Conservation (phyloP, 208 protist species). For the Leishmania arabica region DNA sequence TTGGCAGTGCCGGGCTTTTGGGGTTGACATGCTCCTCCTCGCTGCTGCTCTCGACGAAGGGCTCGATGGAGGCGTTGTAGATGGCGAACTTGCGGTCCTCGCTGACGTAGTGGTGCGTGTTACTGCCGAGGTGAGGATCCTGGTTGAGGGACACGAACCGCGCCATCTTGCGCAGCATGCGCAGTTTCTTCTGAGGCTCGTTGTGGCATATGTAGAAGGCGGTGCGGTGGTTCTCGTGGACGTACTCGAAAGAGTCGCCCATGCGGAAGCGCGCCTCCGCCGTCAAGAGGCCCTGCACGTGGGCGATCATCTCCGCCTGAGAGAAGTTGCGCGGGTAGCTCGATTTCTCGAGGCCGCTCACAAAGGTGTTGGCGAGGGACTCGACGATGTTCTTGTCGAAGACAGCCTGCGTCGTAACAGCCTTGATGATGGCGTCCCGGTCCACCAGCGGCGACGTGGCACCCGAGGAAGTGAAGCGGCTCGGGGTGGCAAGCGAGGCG, state of each 20-base stretch:
- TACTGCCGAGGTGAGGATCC: conserved; percentile 32
- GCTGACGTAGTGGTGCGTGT: conserved; percentile 63
- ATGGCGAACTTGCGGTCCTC: conserved; percentile 54
- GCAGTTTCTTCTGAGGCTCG: conserved; percentile 39
- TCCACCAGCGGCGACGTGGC: conserved; percentile 16
- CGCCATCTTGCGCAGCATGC: conserved; percentile 62
- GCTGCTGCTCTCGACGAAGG: conserved; percentile 44
- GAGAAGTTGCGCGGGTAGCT: conserved; percentile 54
- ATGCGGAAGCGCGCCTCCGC: conserved; percentile 52
- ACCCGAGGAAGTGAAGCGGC: conserved; percentile 3
- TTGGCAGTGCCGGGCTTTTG: conserved; percentile 30
- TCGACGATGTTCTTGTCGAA: conserved; percentile 56
- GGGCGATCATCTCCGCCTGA: conserved; percentile 43
- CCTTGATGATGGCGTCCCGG: conserved; percentile 32
- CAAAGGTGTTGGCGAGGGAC: conserved; percentile 38
- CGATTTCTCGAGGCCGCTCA: conserved; percentile 44
- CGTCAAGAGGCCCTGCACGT: conserved; percentile 68
- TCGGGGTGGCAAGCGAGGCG: neutral
- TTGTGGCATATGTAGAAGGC: conserved; percentile 84
- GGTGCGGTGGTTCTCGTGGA: conserved; percentile 44
- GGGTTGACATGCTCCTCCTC: conserved; percentile 47
- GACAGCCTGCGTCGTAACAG: conserved; percentile 38
- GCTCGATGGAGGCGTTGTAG: conserved; percentile 54
- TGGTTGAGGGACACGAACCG: conserved; percentile 43
- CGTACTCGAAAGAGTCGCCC: conserved; percentile 71